Evolutionary conservation across 805 yeast genomes (phyloP).

Genomic region (Ogataea naganishii): DNA sequence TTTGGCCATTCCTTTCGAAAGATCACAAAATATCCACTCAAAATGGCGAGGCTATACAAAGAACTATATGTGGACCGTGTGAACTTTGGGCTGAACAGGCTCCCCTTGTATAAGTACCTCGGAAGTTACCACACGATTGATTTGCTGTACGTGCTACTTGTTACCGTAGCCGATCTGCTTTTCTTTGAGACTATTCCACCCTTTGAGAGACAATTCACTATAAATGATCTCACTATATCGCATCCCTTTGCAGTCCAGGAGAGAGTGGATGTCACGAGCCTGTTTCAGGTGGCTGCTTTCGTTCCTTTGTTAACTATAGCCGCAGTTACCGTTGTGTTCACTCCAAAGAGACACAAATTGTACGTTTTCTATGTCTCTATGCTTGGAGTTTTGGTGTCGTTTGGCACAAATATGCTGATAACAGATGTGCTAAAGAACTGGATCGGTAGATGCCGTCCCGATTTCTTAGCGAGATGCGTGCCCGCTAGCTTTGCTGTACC

Average conservation of each 20-base stretch:
- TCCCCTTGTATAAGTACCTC: too few species aligned
- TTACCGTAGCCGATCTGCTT: slow-evolving; percentile 14
- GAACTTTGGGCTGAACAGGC: too few species aligned
- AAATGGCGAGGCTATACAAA: too few species aligned
- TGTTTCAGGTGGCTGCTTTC: slow-evolving; percentile 45
- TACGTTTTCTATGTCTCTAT: slow-evolving; percentile 57
- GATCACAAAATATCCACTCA: too few species aligned
- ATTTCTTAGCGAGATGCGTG: slow-evolving; percentile 75
- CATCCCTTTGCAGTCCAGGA: slow-evolving; percentile 78
- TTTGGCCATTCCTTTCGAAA: too few species aligned
- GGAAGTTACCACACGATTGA: too few species aligned
- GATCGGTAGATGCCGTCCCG: slow-evolving; percentile 91
- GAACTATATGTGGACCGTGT: too few species aligned
- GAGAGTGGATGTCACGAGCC: slow-evolving; percentile 49
- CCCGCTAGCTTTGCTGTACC: slow-evolving; percentile 55
- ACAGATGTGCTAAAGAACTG: slow-evolving; percentile 74
- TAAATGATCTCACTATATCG: slow-evolving; percentile 67
- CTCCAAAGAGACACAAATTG: slow-evolving; percentile 43
- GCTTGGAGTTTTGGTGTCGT: slow-evolving; percentile 55
- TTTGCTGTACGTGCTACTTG: slow-evolving; percentile 10
- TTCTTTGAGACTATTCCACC: slow-evolving; percentile 36
- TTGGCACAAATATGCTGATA: slow-evolving; percentile 49
- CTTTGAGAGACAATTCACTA: slow-evolving; percentile 67
- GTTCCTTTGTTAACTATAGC: slow-evolving; percentile 39
- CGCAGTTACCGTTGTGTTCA: slow-evolving; percentile 20